phyloP scores from a whole-genome alignment of 2,329 filamentous ascomycete genomes.

The Neopestalotiopsis rosae region DNA sequence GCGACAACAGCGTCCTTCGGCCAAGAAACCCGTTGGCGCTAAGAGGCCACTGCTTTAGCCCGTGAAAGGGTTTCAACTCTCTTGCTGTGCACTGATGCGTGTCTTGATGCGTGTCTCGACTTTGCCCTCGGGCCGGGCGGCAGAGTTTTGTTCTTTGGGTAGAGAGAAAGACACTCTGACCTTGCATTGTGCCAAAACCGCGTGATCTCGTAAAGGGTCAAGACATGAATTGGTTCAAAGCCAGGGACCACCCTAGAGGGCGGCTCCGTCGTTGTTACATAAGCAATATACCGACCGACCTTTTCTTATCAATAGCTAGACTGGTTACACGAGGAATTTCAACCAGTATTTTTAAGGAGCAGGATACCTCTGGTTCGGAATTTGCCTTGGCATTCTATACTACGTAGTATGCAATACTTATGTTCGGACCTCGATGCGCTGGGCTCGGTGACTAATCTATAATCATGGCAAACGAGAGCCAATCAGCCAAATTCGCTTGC shows the following conservation, averaged over 20 bases:
- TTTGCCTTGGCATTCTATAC: background rate
- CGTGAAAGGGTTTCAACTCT: background rate
- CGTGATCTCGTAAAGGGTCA: background rate
- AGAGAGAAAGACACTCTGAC: background rate
- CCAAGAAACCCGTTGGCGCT: constrained; percentile 10
- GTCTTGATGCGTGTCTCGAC: background rate
- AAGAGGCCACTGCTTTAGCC: background rate
- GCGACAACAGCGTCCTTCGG: background rate
- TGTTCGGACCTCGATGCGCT: background rate
- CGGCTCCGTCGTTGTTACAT: background rate
- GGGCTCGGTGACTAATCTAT: background rate
- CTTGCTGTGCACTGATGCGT: too few relatives aligned
- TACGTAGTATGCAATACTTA: background rate
- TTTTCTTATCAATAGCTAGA: background rate
- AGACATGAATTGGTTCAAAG: background rate
- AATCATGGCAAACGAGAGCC: too few relatives aligned
- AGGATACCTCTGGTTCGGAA: background rate
- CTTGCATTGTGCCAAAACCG: background rate
- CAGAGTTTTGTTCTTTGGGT: background rate
- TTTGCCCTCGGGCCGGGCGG: background rate
- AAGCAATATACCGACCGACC: background rate
- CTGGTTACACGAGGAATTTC: background rate
- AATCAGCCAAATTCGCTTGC: too few relatives aligned
- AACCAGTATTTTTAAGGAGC: background rate
- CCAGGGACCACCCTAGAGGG: background rate